Evolutionary conservation across 148 eudicot species (phyloP), one percentile per base, ranked within the genome.

Genomic region (Heliosperma pusillum): DNA sequence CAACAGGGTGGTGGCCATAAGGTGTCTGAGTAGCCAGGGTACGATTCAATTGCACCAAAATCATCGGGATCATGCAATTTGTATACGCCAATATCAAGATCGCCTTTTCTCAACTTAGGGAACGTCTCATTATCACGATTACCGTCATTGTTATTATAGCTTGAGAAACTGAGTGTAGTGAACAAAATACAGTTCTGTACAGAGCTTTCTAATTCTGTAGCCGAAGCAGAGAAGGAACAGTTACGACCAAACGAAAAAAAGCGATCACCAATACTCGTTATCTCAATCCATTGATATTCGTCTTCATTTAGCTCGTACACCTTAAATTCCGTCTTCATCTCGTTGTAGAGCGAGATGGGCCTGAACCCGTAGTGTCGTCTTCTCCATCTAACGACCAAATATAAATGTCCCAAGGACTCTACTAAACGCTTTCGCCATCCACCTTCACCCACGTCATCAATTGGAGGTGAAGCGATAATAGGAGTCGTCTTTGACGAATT

Each of bases 1-100:
- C 80, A 77, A 61, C 55, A 1, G 20, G 80, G 75, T 9, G 70
- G 80, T 10, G 80, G 80, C 80, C 80, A 71, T 0, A 71, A 36
- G 15, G 36, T 5, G 10, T 71, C 26, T 1, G 55, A 47, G 52
- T 63, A 77, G 16, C 21, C 52, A 62, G 80, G 53, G 40, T 62
- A 52, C 3, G 70, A 62, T 22, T 36, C 75, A 16, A 64, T 55
- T 10, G 29, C 36, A 30, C 20, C 26, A 10, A 71, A 6, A 63
- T 10, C 8, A 36, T 24, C 24, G 33, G 36, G 26, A 24, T 55
- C 56, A 16, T 53, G 71, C 40, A 78, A 1, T 12, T 17, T 71
- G 65, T 45, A 72, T 25, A 72, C 71, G 19, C 65, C 56, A 13
- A 78, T 12, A 15, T 1, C 13, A 45, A 59, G 58, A 60, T 52